Percentiles rank a stretch among this genome's conserved stretches.
Conservation (phyloP, 129 eudicot genomes). For the Lactuca sativa region DNA sequence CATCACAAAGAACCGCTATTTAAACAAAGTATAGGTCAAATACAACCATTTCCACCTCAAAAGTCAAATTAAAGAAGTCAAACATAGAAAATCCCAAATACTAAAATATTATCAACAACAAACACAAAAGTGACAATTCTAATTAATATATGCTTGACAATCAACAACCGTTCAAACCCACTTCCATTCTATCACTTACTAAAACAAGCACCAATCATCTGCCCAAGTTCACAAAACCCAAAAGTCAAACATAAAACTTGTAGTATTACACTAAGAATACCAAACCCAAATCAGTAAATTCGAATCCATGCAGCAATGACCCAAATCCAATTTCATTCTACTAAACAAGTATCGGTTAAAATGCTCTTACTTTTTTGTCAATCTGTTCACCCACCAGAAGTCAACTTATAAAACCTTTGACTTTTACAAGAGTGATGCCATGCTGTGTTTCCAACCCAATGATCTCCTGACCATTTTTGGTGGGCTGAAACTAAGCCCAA, state of each 20-base stretch:
- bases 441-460: slow-evolving; percentile 74
- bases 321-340: slow-evolving; percentile 21
- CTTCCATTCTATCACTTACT: background rate
- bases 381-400: slow-evolving; percentile 34
- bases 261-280: slow-evolving; percentile 18
- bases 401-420: slow-evolving; percentile 43
- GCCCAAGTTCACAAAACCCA: slow-evolving; percentile 14
- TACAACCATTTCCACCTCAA: background rate
- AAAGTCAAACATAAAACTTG: slow-evolving; percentile 29
- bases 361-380: slow-evolving; percentile 41
- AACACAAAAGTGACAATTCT: slow-evolving; percentile 9
- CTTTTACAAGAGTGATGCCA: slow-evolving; percentile 50
- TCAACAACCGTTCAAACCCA: background rate
- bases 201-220: background rate
- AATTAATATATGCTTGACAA: background rate
- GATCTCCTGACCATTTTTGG: slow-evolving; percentile 71
- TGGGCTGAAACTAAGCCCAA: slow-evolving; percentile 91
- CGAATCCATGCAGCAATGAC: slow-evolving; percentile 16
- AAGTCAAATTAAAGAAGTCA: background rate
- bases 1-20: background rate
- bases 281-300: slow-evolving; percentile 24
- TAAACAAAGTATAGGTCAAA: background rate
- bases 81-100: slow-evolving; percentile 11
- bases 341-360: slow-evolving; percentile 37
- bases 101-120: slow-evolving; percentile 2